These are phyloP conservation scores for Musa balbisiana DNA, from an alignment of 202 grass and related monocot species.

Conservation along the genomic window DNA sequence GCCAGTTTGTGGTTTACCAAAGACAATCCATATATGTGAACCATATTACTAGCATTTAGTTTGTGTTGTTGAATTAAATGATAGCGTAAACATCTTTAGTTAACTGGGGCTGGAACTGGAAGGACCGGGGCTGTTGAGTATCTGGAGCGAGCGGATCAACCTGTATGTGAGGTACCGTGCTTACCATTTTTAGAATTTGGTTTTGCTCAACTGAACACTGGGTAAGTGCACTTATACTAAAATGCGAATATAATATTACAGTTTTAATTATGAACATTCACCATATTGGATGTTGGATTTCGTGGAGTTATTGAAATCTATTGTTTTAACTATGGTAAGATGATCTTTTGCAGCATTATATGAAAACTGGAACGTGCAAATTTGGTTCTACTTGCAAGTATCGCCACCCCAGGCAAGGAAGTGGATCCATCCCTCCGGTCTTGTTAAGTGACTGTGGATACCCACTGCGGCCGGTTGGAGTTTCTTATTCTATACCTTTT, in stretches of 20 bases:
- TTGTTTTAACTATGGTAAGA: constrained; percentile 12
- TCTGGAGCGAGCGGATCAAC: constrained; percentile 61
- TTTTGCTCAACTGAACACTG: neutral
- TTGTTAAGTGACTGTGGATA: constrained; percentile 47
- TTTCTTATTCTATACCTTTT: constrained; percentile 11
- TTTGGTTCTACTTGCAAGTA: constrained; percentile 82
- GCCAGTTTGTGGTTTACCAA: neutral
- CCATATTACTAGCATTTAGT: neutral
- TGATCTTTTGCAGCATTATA: constrained; percentile 58
- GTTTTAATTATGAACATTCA: neutral
- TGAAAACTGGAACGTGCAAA: constrained; percentile 87
- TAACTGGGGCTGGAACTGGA: constrained; percentile 18
- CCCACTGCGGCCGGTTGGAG: constrained; percentile 42
- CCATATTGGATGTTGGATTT: neutral
- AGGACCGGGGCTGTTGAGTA: constrained; percentile 35
- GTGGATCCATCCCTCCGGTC: constrained; percentile 34
- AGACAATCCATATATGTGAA: neutral
- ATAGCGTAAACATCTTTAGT: constrained; percentile 5
- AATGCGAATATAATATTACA: neutral
- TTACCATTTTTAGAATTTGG: neutral
- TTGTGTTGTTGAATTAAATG: constrained; percentile 13
- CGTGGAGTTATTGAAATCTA: neutral
- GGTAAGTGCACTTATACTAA: neutral
- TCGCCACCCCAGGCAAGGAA: constrained; percentile 58
- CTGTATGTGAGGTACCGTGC: constrained; percentile 61